Conservation (phyloP, 2,329 filamentous ascomycete genomes). For the Exophiala xenobiotica region DNA sequence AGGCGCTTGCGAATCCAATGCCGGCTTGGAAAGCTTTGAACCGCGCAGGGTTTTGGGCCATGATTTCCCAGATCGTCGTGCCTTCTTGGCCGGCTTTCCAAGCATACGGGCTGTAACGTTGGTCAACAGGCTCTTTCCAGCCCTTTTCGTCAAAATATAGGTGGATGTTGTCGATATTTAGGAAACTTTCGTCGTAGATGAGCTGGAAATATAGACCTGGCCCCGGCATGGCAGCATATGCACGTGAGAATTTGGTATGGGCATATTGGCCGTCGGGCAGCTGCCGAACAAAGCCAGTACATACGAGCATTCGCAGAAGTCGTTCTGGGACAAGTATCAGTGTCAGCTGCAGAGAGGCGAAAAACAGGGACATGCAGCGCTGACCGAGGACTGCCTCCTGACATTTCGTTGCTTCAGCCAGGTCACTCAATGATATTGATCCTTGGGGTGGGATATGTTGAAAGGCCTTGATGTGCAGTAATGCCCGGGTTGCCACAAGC, state of each 20-base stretch:
- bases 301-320: constrained; percentile 18
- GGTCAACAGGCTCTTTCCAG: constrained; percentile 13
- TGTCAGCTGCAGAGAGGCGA: neutral
- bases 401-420: neutral
- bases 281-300: constrained; percentile 16
- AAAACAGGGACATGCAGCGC: neutral
- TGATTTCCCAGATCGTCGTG: constrained; percentile 31
- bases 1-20: constrained; percentile 17
- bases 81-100: constrained; percentile 14
- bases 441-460: constrained; percentile 26
- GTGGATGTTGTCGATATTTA: constrained; percentile 15
- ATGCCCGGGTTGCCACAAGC: constrained; percentile 22
- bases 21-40: constrained; percentile 33
- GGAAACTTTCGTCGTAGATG: constrained; percentile 22
- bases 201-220: constrained; percentile 19
- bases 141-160: constrained; percentile 14
- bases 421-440: neutral
- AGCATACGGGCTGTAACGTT: constrained; percentile 10
- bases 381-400: neutral
- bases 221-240: constrained; percentile 17
- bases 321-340: constrained; percentile 10
- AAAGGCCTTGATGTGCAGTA: constrained; percentile 27
- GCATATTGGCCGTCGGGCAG: constrained; percentile 11
- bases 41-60: constrained; percentile 30
- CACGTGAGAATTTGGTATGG: constrained; percentile 16